Percentiles rank a stretch among this genome's conserved stretches.
Conservation (phyloP, 2,329 filamentous ascomycete genomes). For the Nectriaceae sp. region DNA sequence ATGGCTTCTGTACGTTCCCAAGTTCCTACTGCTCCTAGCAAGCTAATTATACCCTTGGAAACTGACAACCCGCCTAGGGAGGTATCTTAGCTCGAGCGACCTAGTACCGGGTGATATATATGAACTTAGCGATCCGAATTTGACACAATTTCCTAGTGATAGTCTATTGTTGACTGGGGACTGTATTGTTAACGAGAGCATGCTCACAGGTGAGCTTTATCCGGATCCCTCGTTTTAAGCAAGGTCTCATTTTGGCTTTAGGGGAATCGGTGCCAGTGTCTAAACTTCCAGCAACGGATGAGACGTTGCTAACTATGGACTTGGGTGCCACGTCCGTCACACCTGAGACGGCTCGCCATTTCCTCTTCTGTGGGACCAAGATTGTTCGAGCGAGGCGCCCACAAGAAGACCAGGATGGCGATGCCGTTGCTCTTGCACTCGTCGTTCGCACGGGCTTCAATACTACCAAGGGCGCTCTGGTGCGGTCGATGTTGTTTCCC, state of each 20-base stretch:
- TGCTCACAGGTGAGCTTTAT: constrained; percentile 70
- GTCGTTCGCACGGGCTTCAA: constrained; percentile 95
- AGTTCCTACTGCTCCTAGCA: no score
- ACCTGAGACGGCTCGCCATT: constrained; percentile 81
- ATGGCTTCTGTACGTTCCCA: constrained; percentile 77
- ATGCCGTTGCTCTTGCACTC: constrained; percentile 88
- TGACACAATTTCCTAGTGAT: constrained; percentile 88
- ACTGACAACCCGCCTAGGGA: constrained; percentile 55
- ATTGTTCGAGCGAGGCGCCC: constrained; percentile 88
- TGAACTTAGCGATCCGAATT: constrained; percentile 89
- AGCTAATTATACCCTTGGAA: not conserved
- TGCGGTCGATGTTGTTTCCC: constrained; percentile 97
- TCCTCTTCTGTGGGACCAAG: constrained; percentile 93
- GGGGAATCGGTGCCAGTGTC: constrained; percentile 97
- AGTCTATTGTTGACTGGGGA: constrained; percentile 90
- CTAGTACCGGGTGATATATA: constrained; percentile 95
- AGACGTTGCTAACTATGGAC: constrained; percentile 75
- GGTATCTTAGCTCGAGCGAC: constrained; percentile 81
- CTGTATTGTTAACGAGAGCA: constrained; percentile 98
- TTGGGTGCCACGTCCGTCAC: constrained; percentile 80
- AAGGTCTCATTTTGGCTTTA: constrained; percentile 15
- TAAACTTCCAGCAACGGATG: constrained; percentile 81
- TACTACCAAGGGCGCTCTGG: constrained; percentile 93
- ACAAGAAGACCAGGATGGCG: constrained; percentile 81
- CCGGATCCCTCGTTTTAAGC: constrained; percentile 26